Conservation (phyloP, 768 basidiomycete genomes). For the Boletus rubescentipes region DNA sequence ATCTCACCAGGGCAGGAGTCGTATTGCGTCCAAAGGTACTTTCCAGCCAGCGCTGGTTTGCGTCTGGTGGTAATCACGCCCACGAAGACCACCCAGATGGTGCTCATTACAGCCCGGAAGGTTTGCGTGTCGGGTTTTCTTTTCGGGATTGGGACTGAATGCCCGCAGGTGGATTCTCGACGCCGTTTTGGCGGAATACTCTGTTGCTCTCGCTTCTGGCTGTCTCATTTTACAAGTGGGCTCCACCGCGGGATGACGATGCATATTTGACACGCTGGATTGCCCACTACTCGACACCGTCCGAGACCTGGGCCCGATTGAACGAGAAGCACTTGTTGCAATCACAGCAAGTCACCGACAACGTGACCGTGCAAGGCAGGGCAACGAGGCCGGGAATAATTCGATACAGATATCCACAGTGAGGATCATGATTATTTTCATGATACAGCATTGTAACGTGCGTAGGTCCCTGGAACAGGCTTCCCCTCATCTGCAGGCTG, state of each 20-base stretch:
- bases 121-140: constrained; percentile 37
- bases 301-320: constrained; percentile 51
- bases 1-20: constrained; percentile 39
- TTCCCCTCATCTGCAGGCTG: constrained; percentile 59
- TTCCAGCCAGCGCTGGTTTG: constrained; percentile 41
- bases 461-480: constrained; percentile 54
- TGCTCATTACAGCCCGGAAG: constrained; percentile 57
- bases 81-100: constrained; percentile 39
- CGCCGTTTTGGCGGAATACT: constrained; percentile 67
- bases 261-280: constrained; percentile 69
- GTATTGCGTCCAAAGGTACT: constrained; percentile 36
- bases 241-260: constrained; percentile 60
- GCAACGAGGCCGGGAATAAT: constrained; percentile 48
- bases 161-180: constrained; percentile 49
- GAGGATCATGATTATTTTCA: constrained; percentile 31
- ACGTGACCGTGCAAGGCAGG: constrained; percentile 42
- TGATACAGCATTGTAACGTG: constrained; percentile 3
- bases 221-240: constrained; percentile 64
- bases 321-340: constrained; percentile 56
- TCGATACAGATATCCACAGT: constrained; percentile 76
- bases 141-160: constrained; percentile 6
- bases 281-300: constrained; percentile 52
- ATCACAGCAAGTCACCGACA: constrained; percentile 41
- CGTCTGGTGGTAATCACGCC: constrained; percentile 43
- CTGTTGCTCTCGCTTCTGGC: constrained; percentile 49